These are phyloP conservation scores for Xylaria sp. DNA, from an alignment of 2,329 filamentous ascomycete species.

Conservation along the genomic window DNA sequence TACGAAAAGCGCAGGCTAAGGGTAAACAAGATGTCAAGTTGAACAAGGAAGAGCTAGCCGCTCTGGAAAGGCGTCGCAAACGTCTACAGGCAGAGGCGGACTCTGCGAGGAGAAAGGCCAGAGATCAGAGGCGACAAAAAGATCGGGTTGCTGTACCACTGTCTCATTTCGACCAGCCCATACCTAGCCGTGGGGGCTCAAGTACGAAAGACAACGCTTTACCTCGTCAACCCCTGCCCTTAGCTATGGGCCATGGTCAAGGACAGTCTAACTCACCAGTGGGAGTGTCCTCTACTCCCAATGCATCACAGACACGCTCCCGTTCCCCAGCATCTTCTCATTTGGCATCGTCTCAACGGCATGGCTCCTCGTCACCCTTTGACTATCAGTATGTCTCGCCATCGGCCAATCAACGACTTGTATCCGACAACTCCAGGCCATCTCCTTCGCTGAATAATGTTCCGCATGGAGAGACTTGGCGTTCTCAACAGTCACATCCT, in stretches of 20 bases:
- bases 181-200: slow-evolving; percentile 34
- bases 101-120: slow-evolving; percentile 38
- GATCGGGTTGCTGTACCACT: slow-evolving; percentile 49
- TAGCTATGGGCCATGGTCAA: slow-evolving; percentile 34
- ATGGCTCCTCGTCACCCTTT: slow-evolving; percentile 37
- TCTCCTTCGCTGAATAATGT: slow-evolving; percentile 32
- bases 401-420: slow-evolving; percentile 36
- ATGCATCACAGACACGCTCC: slow-evolving; percentile 37
- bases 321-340: slow-evolving; percentile 36
- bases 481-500: slow-evolving; percentile 30
- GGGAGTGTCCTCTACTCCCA: slow-evolving; percentile 48
- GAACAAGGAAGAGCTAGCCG: slow-evolving; percentile 72
- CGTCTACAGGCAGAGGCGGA: slow-evolving; percentile 49
- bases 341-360: slow-evolving; percentile 20
- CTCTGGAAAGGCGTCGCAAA: slow-evolving; percentile 64
- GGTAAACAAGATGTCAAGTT: slow-evolving; percentile 77
- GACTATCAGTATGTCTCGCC: slow-evolving; percentile 42
- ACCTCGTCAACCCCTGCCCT: slow-evolving; percentile 37
- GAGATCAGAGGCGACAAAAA: slow-evolving; percentile 37
- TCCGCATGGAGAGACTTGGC: slow-evolving; percentile 32
- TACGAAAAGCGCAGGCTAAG: slow-evolving; percentile 68
- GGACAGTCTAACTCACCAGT: slow-evolving; percentile 39
- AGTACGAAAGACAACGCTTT: slow-evolving; percentile 33
- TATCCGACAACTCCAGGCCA: slow-evolving; percentile 40
- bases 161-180: slow-evolving; percentile 43